Evolutionary conservation across 108 stramenopile species (phyloP).

Genomic region (Nitzschia sp.): DNA sequence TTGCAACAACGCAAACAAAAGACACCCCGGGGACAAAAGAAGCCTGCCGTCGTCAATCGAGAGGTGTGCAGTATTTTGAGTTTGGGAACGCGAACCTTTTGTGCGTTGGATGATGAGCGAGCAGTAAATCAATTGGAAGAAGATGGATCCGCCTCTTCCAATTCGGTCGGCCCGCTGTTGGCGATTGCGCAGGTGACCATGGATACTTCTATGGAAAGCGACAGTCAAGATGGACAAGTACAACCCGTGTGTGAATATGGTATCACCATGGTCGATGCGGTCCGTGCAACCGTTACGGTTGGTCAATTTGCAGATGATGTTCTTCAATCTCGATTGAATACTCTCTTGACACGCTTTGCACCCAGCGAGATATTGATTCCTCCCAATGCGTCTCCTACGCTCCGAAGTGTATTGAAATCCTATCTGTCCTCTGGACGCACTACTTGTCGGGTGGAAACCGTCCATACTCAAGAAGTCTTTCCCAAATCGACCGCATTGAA

Average conservation of each 20-base stretch:
- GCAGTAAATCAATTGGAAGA: slow-evolving; percentile 40
- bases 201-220: background rate
- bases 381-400: slow-evolving; percentile 22
- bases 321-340: slow-evolving; percentile 88
- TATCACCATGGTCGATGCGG: slow-evolving; percentile 89
- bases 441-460: slow-evolving; percentile 51
- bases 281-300: slow-evolving; percentile 80
- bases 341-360: slow-evolving; percentile 74
- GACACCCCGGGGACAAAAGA: slow-evolving; percentile 50
- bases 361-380: slow-evolving; percentile 81
- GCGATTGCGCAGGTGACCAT: slow-evolving; percentile 67
- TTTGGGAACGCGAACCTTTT: slow-evolving; percentile 91
- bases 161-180: slow-evolving; percentile 65
- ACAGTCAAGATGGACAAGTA: slow-evolving; percentile 14
- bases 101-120: slow-evolving; percentile 82
- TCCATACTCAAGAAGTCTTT: slow-evolving; percentile 50
- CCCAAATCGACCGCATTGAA: slow-evolving; percentile 77
- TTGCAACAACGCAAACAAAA: slow-evolving; percentile 81
- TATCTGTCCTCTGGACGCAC: background rate
- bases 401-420: slow-evolving; percentile 20
- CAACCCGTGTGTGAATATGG: slow-evolving; percentile 90
- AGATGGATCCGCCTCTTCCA: slow-evolving; percentile 13
- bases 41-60: slow-evolving; percentile 88
- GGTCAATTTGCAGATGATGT: slow-evolving; percentile 97
- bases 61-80: slow-evolving; percentile 91